Conservation (phyloP, 2,329 filamentous ascomycete genomes). For the Ascochyta fabae region DNA sequence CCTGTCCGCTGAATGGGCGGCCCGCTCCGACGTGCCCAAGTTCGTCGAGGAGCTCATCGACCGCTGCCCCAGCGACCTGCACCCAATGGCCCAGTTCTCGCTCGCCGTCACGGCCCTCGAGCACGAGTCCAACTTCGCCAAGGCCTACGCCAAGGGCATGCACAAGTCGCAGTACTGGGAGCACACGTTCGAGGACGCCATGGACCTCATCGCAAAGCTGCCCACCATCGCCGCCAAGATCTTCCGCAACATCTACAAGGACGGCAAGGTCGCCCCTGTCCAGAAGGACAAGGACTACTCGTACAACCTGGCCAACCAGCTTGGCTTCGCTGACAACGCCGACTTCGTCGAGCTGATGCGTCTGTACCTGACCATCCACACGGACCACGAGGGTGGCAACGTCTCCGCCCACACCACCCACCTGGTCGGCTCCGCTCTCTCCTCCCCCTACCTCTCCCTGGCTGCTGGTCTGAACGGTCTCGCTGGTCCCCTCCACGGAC, state of each 20-base stretch:
- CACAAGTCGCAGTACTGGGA: conserved; percentile 99
- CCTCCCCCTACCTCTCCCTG: conserved; percentile 96
- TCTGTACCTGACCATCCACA: conserved; percentile 99
- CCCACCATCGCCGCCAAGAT: conserved; percentile 97
- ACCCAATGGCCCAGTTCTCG: conserved; percentile 99
- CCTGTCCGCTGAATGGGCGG: conserved; percentile 98
- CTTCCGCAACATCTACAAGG: conserved; percentile 99
- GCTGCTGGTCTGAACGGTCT: conserved; percentile 97
- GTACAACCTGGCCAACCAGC: conserved; percentile 99
- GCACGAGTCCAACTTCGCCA: conserved; percentile 96
- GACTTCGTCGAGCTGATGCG: conserved; percentile 99
- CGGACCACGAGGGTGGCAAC: conserved; percentile 99
- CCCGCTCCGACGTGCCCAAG: conserved; percentile 94
- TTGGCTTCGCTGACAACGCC: conserved; percentile 91
- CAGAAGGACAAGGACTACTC: conserved; percentile 99
- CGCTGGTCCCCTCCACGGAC: conserved; percentile 95
- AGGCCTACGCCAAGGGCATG: conserved; percentile 98
- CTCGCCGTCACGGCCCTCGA: conserved; percentile 97
- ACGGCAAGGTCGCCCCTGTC: conserved; percentile 93
- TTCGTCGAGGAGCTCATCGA: conserved; percentile 99
- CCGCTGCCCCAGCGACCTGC: conserved; percentile 97
- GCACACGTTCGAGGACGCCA: conserved; percentile 99
- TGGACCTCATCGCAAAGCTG: conserved; percentile 99
- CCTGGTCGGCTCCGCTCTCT: conserved; percentile 93
- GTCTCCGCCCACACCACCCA: conserved; percentile 98